phyloP scores from a whole-genome alignment of 2,329 filamentous ascomycete species.

The Ophiocordyceps camponoti-rufipedis region DNA sequence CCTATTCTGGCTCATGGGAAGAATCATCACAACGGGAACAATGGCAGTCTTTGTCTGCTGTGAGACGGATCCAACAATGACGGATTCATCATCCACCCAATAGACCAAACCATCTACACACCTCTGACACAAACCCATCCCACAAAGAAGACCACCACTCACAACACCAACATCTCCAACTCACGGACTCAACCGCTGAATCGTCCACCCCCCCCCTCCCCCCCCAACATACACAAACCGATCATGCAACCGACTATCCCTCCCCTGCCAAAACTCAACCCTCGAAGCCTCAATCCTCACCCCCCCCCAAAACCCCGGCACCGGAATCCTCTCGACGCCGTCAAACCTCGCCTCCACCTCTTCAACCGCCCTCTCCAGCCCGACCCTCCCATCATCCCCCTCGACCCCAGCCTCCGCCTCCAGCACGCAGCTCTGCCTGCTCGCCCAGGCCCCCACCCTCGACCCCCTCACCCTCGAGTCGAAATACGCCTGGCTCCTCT shows the following conservation, averaged over 20 bases:
- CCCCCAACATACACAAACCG: conserved; percentile 59
- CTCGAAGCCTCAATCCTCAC: conserved; percentile 68
- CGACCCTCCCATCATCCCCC: conserved; percentile 47
- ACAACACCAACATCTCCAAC: no score
- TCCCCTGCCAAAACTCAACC: conserved; percentile 93
- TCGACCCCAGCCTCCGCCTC: conserved; percentile 17
- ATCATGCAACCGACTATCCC: conserved; percentile 80
- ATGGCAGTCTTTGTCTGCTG: no score
- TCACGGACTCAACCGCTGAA: conserved; percentile 59
- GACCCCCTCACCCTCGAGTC: conserved; percentile 59
- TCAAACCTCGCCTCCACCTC: conserved; percentile 63
- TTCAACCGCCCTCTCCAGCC: conserved; percentile 59
- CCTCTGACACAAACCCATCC: no score
- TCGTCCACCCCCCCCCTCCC: conserved; percentile 32
- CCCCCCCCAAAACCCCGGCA: conserved; percentile 91
- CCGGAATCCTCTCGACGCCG: conserved; percentile 49
- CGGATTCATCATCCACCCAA: no score
- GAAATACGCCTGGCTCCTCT: conserved; percentile 56
- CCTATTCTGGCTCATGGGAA: no score
- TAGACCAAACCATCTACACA: no score
- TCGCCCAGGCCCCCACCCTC: conserved; percentile 84
- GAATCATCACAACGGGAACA: no score
- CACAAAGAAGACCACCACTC: no score
- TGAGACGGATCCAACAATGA: no score
- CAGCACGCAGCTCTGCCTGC: conserved; percentile 67